These are phyloP conservation scores for Iodosphaeria phyllophila DNA, from an alignment of 2,329 filamentous ascomycete species.

Conservation along the genomic window DNA sequence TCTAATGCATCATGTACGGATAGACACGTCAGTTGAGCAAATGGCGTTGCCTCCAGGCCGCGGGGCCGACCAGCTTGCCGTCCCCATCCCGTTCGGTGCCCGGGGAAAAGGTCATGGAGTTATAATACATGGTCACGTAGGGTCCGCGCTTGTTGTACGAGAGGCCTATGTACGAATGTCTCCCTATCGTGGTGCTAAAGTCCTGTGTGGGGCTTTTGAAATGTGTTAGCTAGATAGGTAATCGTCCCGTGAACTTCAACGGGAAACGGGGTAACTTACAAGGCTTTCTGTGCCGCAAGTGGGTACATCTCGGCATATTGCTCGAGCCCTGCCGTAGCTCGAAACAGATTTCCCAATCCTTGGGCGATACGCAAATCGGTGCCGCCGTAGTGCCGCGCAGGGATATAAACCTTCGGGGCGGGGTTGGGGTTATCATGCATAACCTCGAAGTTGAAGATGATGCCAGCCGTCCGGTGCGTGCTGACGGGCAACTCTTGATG, in stretches of 20 bases:
- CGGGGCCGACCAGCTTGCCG: no score
- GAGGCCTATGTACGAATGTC: neutral
- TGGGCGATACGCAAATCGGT: constrained; percentile 1
- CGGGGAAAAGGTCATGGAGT: neutral
- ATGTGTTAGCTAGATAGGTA: no score
- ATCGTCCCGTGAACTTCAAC: no score
- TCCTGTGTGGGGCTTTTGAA: no score
- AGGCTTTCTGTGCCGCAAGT: no score
- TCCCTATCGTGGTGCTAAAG: neutral
- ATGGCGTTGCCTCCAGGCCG: no score
- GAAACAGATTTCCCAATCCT: neutral
- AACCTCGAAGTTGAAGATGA: constrained; percentile 1
- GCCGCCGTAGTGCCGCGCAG: neutral
- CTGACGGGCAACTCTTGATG: neutral
- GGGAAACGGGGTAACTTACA: no score
- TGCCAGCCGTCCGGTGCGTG: neutral
- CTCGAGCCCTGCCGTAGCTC: no score
- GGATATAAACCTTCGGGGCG: neutral
- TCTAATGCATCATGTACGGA: no score
- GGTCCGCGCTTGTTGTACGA: neutral
- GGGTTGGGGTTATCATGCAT: neutral
- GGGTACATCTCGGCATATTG: no score
- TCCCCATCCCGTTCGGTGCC: neutral
- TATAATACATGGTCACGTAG: constrained; percentile 1
- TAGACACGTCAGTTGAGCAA: no score